phyloP scores from a whole-genome alignment of 495 filamentous ascomycete genomes.

The Neurospora sp. region DNA sequence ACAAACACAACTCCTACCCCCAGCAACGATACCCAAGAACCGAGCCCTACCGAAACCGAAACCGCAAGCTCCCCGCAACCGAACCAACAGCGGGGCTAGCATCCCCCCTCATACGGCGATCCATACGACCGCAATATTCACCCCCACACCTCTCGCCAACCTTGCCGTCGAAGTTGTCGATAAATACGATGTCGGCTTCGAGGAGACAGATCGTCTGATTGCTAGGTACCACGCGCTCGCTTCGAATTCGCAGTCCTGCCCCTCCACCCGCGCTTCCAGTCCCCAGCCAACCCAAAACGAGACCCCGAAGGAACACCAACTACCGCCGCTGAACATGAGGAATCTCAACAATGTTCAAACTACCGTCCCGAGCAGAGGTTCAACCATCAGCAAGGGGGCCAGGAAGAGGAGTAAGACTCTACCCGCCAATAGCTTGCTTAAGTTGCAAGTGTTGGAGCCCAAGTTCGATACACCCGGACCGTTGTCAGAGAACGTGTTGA shows the following conservation, averaged over 20 bases:
- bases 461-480: conserved; percentile 16
- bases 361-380: neutral
- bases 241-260: neutral
- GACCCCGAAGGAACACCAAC: neutral
- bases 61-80: neutral
- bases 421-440: neutral
- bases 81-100: neutral
- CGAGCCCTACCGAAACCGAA: neutral
- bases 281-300: neutral
- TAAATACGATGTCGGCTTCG: neutral
- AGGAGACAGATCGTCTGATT: conserved; percentile 11
- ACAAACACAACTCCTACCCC: neutral
- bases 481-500: conserved; percentile 2
- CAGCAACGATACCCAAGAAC: neutral
- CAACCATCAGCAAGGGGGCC: neutral
- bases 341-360: neutral
- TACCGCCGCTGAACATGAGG: conserved; percentile 4
- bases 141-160: neutral
- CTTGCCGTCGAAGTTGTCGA: neutral
- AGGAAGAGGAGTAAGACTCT: neutral
- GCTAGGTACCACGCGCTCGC: conserved; percentile 5
- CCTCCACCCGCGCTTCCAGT: neutral
- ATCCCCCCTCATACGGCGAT: neutral
- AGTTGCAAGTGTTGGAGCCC: conserved; percentile 13
- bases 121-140: neutral